A percentile compares a stretch with the other conserved stretches of the same genome.
Evolutionary conservation across 192 early-diverging fungal species (phyloP).

Genomic region (Funneliformis mosseae): DNA sequence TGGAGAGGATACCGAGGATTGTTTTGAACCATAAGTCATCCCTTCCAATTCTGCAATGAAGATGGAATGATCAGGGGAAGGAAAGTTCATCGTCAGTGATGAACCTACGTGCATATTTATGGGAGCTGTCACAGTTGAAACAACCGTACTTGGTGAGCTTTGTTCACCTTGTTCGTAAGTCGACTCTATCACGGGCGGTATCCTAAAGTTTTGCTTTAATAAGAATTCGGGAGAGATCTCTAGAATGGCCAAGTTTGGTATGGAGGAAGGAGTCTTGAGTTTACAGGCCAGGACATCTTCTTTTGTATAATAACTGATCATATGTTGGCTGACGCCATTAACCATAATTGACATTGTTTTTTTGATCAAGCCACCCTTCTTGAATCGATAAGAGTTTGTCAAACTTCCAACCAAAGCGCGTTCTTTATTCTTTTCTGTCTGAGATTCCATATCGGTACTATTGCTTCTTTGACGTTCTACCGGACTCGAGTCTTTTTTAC

Average conservation of each 20-base stretch:
- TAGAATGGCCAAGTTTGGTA: constrained; percentile 55
- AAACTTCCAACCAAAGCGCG: constrained; percentile 57
- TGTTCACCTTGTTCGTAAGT: constrained; percentile 38
- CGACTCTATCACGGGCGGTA: constrained; percentile 52
- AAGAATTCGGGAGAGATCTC: constrained; percentile 62
- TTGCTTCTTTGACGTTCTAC: constrained; percentile 28
- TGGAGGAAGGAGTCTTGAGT: constrained; percentile 56
- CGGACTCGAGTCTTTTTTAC: constrained; percentile 56
- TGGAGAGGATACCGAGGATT: background rate
- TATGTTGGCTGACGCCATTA: constrained; percentile 61
- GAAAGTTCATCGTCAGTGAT: background rate
- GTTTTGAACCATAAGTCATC: background rate
- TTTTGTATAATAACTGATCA: constrained; percentile 62
- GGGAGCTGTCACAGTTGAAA: background rate
- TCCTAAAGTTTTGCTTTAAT: constrained; percentile 63
- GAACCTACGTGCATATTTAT: background rate
- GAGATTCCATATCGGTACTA: constrained; percentile 42
- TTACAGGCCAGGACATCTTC: constrained; percentile 54
- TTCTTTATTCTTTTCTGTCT: constrained; percentile 54
- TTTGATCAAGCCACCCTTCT: constrained; percentile 70
- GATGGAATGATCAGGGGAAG: background rate
- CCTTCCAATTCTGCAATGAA: background rate
- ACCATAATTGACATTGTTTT: constrained; percentile 79
- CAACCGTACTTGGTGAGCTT: background rate
- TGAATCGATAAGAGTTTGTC: constrained; percentile 60